Conservation (phyloP, 495 filamentous ascomycete species). For the Aspergillus mulundensis region DNA sequence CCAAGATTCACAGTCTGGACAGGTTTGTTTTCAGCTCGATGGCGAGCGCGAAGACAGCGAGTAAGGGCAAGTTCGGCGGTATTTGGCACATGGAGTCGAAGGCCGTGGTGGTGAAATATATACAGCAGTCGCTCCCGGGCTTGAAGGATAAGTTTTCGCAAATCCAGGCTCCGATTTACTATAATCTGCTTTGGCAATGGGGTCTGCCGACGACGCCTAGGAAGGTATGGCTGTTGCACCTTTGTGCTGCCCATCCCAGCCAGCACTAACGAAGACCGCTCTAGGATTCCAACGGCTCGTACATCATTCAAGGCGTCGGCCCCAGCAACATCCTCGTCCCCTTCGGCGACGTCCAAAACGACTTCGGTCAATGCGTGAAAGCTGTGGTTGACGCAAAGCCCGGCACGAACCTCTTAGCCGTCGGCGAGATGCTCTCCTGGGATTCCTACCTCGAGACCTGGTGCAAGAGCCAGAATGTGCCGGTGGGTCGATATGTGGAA, state of each 20-base stretch:
- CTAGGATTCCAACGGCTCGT: too few relatives aligned
- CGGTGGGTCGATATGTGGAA: not conserved
- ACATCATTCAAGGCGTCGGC: too few relatives aligned
- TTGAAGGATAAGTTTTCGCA: not conserved
- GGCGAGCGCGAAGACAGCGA: constrained; percentile 26
- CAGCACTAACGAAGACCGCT: too few relatives aligned
- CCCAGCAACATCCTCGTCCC: too few relatives aligned
- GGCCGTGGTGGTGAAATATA: constrained; percentile 34
- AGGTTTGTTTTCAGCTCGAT: constrained; percentile 43
- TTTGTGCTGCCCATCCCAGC: too few relatives aligned
- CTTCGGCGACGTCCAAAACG: too few relatives aligned
- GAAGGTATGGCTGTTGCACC: not conserved
- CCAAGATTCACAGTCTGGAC: constrained; percentile 40
- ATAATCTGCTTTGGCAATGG: constrained; percentile 1
- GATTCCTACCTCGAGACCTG: not conserved
- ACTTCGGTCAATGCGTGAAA: not conserved
- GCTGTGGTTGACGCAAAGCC: not conserved
- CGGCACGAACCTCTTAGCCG: not conserved
- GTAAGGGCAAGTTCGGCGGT: constrained; percentile 33
- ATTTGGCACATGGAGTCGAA: constrained; percentile 40
- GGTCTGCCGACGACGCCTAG: not conserved
- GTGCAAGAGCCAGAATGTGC: not conserved
- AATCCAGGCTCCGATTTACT: not conserved
- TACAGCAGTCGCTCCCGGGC: constrained; percentile 4
- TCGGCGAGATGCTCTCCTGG: not conserved